Conservation (phyloP, 768 basidiomycete species). For the Leucosporidium yakuticum region DNA sequence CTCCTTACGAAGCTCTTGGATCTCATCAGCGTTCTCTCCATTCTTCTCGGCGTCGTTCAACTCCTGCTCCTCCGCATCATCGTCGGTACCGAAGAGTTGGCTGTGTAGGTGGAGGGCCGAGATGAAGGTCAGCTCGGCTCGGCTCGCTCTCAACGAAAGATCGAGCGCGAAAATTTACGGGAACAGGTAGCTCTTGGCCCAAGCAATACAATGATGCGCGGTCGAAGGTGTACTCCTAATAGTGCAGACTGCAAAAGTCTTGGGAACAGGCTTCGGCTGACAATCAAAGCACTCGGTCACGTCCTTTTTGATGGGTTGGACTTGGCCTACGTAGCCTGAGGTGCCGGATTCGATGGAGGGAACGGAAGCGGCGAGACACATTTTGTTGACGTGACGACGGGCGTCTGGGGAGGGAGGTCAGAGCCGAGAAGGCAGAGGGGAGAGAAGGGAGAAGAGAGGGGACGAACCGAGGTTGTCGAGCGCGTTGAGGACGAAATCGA, state of each 20-base stretch:
- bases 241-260: constrained; percentile 94
- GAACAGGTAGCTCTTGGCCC: constrained; percentile 95
- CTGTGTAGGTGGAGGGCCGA: constrained; percentile 46
- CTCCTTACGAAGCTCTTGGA: constrained; percentile 80
- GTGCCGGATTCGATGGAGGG: constrained; percentile 95
- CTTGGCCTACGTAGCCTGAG: constrained; percentile 93
- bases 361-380: constrained; percentile 88
- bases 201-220: constrained; percentile 97
- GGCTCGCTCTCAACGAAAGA: background rate
- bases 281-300: constrained; percentile 94
- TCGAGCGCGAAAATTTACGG: constrained; percentile 56
- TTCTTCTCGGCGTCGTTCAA: constrained; percentile 85
- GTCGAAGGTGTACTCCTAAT: constrained; percentile 95
- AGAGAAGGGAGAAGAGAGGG: background rate
- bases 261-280: constrained; percentile 69
- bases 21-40: constrained; percentile 92
- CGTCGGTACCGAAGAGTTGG: constrained; percentile 88
- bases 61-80: constrained; percentile 61
- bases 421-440: background rate
- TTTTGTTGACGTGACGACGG: constrained; percentile 88
- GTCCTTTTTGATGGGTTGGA: constrained; percentile 93
- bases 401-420: constrained; percentile 71
- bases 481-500: constrained; percentile 90
- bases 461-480: constrained; percentile 84
- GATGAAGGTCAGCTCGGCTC: background rate